Evolutionary conservation across 306 rosid species (phyloP).

Genomic region (Vigna unguiculata): DNA sequence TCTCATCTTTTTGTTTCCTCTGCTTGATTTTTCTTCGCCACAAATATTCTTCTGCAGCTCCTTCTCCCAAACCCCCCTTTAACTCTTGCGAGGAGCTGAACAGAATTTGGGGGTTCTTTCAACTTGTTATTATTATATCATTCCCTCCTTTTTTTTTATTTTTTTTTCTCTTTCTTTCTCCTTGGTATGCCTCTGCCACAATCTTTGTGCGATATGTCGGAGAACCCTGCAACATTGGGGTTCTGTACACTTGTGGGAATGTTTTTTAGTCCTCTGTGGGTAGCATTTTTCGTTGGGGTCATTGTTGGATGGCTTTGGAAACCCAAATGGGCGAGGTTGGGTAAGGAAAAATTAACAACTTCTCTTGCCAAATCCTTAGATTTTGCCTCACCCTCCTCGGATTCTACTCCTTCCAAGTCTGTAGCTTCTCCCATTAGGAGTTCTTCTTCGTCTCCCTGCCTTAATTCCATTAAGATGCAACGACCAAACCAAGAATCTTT

Average conservation of each 20-base stretch:
- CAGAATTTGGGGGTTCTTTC: slow-evolving; percentile 20
- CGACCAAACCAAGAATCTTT: slow-evolving; percentile 40
- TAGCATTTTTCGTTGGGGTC: slow-evolving; percentile 55
- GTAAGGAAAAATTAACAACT: slow-evolving; percentile 44
- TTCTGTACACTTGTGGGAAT: slow-evolving; percentile 36
- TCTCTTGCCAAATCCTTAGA: slow-evolving; percentile 51
- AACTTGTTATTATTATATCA: background rate
- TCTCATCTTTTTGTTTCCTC: slow-evolving; percentile 19
- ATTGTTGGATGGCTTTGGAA: slow-evolving; percentile 64
- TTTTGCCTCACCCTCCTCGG: slow-evolving; percentile 39
- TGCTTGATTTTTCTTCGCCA: slow-evolving; percentile 18
- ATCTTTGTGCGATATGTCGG: slow-evolving; percentile 44
- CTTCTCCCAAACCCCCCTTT: slow-evolving; percentile 27
- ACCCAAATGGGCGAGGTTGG: slow-evolving; percentile 58
- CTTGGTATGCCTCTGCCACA: slow-evolving; percentile 39
- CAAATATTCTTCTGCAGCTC: slow-evolving; percentile 10
- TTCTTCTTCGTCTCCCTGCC: slow-evolving; percentile 35
- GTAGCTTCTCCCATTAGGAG: slow-evolving; percentile 33
- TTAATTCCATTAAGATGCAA: slow-evolving; percentile 34
- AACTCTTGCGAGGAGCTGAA: slow-evolving; percentile 13
- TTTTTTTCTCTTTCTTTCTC: background rate
- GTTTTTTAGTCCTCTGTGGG: slow-evolving; percentile 50
- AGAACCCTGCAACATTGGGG: slow-evolving; percentile 47
- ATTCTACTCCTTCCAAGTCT: slow-evolving; percentile 38
- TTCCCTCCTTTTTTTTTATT: background rate